These are phyloP conservation scores for Microcos paniculata DNA, from an alignment of 345 rosid genomes.

Conservation along the genomic window DNA sequence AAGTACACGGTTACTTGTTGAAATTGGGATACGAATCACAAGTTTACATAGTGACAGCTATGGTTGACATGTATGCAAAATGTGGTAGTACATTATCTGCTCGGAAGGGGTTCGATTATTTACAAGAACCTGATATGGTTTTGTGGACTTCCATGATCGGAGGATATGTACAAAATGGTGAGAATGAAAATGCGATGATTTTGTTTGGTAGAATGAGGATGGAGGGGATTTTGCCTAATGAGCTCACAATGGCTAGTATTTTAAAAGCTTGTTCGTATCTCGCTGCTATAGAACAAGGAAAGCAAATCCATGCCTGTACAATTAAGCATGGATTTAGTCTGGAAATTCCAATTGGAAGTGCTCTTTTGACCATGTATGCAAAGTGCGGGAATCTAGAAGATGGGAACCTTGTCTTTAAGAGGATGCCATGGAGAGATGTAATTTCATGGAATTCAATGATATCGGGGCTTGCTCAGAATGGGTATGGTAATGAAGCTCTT, in stretches of 20 bases:
- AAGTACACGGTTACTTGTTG: constrained; percentile 56
- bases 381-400: constrained; percentile 48
- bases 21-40: constrained; percentile 70
- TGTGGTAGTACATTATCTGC: constrained; percentile 49
- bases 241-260: constrained; percentile 65
- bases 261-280: constrained; percentile 61
- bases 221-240: constrained; percentile 59
- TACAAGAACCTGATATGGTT: constrained; percentile 54
- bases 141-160: constrained; percentile 78
- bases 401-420: constrained; percentile 48
- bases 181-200: constrained; percentile 52
- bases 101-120: constrained; percentile 52
- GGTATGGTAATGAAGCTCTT: constrained; percentile 47
- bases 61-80: constrained; percentile 81
- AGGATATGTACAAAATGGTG: constrained; percentile 55
- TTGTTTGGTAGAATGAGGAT: constrained; percentile 54
- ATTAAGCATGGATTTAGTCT: constrained; percentile 50
- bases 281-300: constrained; percentile 56
- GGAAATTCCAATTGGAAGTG: constrained; percentile 48
- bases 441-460: constrained; percentile 64
- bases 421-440: constrained; percentile 51
- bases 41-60: constrained; percentile 53
- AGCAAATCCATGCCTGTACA: constrained; percentile 65
- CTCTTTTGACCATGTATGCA: constrained; percentile 57
- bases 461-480: constrained; percentile 52